A percentile compares a stretch with the other conserved stretches of the same genome.
Conservation (phyloP, 768 basidiomycete species). For the Termitomyces eurrhizus region DNA sequence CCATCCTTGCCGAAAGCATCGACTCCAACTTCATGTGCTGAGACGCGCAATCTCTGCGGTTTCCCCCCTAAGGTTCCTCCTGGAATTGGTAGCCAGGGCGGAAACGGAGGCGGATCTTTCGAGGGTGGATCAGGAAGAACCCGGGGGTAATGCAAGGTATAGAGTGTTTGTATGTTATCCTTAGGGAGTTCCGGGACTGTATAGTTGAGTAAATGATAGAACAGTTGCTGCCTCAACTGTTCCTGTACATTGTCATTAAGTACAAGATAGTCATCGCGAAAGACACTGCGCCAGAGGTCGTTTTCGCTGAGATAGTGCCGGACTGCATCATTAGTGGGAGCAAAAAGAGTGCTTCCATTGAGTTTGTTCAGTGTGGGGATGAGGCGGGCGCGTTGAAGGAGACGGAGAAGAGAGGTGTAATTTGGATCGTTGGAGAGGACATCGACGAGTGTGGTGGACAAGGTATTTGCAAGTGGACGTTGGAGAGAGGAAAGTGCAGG, state of each 20-base stretch:
- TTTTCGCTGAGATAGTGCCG: conserved; percentile 37
- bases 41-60: conserved; percentile 75
- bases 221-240: conserved; percentile 82
- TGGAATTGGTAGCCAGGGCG: conserved; percentile 85
- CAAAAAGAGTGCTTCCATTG: conserved; percentile 82
- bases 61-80: conserved; percentile 78
- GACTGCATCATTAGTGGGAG: conserved; percentile 93
- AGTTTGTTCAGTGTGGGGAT: conserved; percentile 91
- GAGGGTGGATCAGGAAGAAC: conserved; percentile 56
- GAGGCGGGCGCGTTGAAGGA: conserved; percentile 82
- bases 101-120: conserved; percentile 62
- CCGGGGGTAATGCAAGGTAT: conserved; percentile 74
- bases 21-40: conserved; percentile 60
- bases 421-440: conserved; percentile 71
- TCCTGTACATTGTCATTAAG: conserved; percentile 79
- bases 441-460: conserved; percentile 70
- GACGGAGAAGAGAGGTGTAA: conserved; percentile 67
- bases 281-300: conserved; percentile 32
- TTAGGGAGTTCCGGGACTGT: conserved; percentile 48
- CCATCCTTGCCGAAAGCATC: conserved; percentile 83
- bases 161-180: conserved; percentile 36
- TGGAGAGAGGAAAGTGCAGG: conserved; percentile 30
- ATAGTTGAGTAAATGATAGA: conserved; percentile 92
- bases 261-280: conserved; percentile 33
- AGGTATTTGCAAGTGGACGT: conserved; percentile 21